Conservation (phyloP, 1,284 basidiomycete species). For the Papiliotrema nemorosa region DNA sequence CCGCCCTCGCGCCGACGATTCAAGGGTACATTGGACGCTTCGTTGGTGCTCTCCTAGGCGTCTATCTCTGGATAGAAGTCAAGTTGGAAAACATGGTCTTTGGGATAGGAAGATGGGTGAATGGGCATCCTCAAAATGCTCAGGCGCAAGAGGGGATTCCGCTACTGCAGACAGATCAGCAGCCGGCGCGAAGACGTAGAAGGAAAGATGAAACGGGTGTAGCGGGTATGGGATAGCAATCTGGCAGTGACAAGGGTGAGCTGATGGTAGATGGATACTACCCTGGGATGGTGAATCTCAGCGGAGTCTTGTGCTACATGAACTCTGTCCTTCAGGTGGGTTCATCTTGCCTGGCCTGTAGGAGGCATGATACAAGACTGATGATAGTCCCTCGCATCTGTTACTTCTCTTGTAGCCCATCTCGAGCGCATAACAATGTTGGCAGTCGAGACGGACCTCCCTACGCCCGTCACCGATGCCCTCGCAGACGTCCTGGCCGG, state of each 20-base stretch:
- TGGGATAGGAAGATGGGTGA: slow-evolving; percentile 6
- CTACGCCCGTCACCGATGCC: slow-evolving; percentile 76
- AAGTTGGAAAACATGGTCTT: slow-evolving; percentile 7
- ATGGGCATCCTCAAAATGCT: not conserved
- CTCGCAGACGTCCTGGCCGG: slow-evolving; percentile 65
- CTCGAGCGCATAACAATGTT: slow-evolving; percentile 66
- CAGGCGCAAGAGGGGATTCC: not conserved
- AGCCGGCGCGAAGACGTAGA: slow-evolving; percentile 21
- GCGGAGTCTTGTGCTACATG: slow-evolving; percentile 94
- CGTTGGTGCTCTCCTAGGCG: not conserved
- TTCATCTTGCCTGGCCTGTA: slow-evolving; percentile 1
- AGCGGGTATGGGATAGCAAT: not conserved
- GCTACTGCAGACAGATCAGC: not conserved
- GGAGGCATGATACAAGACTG: not conserved
- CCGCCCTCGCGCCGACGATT: not conserved
- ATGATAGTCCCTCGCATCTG: slow-evolving; percentile 71
- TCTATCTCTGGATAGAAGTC: not conserved
- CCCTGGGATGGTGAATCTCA: slow-evolving; percentile 84
- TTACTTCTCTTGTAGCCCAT: slow-evolving; percentile 70
- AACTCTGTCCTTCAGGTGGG: slow-evolving; percentile 84
- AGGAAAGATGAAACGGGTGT: slow-evolving; percentile 11
- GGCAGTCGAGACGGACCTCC: slow-evolving; percentile 70
- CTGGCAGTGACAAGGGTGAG: not conserved
- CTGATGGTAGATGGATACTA: slow-evolving; percentile 52
- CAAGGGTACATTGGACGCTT: not conserved